phyloP scores from a whole-genome alignment of 2,329 filamentous ascomycete genomes.

The Penicillium vulpinum region DNA sequence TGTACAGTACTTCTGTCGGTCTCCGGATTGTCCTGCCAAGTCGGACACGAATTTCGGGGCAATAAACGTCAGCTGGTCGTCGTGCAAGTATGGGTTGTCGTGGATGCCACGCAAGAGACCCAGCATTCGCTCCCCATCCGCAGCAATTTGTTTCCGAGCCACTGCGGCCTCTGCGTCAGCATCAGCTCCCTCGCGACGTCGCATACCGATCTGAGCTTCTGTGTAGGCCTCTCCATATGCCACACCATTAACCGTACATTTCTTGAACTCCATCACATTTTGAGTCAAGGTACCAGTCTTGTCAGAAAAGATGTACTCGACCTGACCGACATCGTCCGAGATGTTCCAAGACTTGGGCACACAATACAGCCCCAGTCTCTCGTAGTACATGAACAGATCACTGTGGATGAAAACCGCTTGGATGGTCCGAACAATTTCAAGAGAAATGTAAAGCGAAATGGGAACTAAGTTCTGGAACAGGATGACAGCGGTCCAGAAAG shows the following conservation, averaged over 20 bases:
- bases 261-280: constrained; percentile 99
- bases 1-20: constrained; percentile 73
- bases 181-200: constrained; percentile 83
- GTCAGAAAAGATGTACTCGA: constrained; percentile 98
- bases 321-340: constrained; percentile 94
- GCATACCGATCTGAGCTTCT: constrained; percentile 94
- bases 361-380: constrained; percentile 87
- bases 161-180: constrained; percentile 75
- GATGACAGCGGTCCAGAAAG: constrained; percentile 93
- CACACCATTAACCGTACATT: constrained; percentile 92
- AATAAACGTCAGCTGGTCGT: constrained; percentile 88
- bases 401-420: constrained; percentile 98
- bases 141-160: constrained; percentile 74
- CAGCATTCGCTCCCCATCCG: constrained; percentile 72
- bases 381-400: constrained; percentile 96
- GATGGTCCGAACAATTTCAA: constrained; percentile 90
- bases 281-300: constrained; percentile 89
- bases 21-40: constrained; percentile 72
- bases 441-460: constrained; percentile 94
- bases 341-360: constrained; percentile 99
- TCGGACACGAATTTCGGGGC: constrained; percentile 87
- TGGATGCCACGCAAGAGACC: constrained; percentile 71
- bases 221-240: constrained; percentile 97
- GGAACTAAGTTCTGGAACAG: constrained; percentile 98
- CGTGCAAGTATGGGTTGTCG: constrained; percentile 86